These are phyloP conservation scores for Leptomonas seymouri DNA, from an alignment of 208 protist species.

Conservation along the genomic window DNA sequence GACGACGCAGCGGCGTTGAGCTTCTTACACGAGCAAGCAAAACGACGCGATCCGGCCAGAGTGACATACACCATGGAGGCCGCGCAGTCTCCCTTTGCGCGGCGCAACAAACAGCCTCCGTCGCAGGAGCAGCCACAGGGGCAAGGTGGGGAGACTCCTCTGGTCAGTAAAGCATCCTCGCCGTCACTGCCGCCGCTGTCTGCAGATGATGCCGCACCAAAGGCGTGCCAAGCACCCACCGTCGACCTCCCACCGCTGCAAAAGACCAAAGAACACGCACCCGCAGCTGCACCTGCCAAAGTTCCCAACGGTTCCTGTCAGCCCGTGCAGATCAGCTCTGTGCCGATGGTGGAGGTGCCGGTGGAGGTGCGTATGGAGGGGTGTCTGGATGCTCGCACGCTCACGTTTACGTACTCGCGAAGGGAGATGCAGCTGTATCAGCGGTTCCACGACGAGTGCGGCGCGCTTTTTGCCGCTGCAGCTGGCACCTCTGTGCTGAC, in stretches of 20 bases:
- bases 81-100: neutral
- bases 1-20: slow-evolving; percentile 31
- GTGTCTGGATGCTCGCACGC: neutral
- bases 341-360: neutral
- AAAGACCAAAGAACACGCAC: neutral
- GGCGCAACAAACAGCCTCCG: neutral
- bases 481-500: slow-evolving; percentile 19
- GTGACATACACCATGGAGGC: slow-evolving; percentile 35
- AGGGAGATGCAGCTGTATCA: slow-evolving; percentile 28
- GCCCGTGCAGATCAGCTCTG: neutral
- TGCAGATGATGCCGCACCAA: no score
- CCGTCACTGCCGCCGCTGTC: neutral
- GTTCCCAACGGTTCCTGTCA: slow-evolving; percentile 15
- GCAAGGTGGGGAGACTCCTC: neutral
- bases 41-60: slow-evolving; percentile 19
- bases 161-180: neutral
- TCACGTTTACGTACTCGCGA: slow-evolving; percentile 42
- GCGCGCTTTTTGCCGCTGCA: neutral
- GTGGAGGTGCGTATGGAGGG: slow-evolving; percentile 27
- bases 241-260: no score
- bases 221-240: no score
- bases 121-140: neutral
- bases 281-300: neutral
- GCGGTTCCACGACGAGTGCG: slow-evolving; percentile 33
- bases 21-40: slow-evolving; percentile 37